Evolutionary conservation across 331 rosid species (phyloP).

Genomic region (Telfairia occidentalis): DNA sequence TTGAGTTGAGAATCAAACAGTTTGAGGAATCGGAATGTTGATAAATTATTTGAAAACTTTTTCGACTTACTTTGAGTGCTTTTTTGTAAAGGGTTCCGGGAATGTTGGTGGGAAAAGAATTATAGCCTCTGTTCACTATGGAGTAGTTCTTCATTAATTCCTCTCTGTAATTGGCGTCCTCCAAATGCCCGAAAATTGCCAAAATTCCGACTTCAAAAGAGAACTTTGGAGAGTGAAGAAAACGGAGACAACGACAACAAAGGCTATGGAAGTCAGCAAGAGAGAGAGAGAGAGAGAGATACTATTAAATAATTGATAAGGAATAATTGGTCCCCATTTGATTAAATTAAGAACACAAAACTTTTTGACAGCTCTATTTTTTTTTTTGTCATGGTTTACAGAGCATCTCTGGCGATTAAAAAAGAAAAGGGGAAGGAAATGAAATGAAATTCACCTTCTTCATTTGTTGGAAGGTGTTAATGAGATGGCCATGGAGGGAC

Average conservation of each 20-base stretch:
- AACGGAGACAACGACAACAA: neutral
- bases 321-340: conserved; percentile 11
- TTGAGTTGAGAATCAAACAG: too few relatives aligned
- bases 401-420: too few relatives aligned
- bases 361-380: conserved; percentile 4
- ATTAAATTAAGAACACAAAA: neutral
- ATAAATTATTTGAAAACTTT: too few relatives aligned
- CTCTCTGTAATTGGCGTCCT: conserved; percentile 40
- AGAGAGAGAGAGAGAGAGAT: neutral
- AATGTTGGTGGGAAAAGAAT: conserved; percentile 56
- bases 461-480: conserved; percentile 64
- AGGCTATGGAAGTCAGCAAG: conserved; percentile 15
- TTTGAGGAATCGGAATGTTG: too few relatives aligned
- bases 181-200: conserved; percentile 53
- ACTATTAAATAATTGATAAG: neutral
- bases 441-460: conserved; percentile 52
- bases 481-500: conserved; percentile 37
- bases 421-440: too few relatives aligned
- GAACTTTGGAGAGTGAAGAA: conserved; percentile 29
- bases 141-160: conserved; percentile 51
- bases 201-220: conserved; percentile 77
- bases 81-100: conserved; percentile 68
- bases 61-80: conserved; percentile 44
- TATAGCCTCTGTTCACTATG: conserved; percentile 63
- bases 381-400: neutral